Evolutionary conservation across 352 stramenopile species (phyloP), one percentile per base, ranked within the genome.

Genomic region (Pseudoperonospora humuli): DNA sequence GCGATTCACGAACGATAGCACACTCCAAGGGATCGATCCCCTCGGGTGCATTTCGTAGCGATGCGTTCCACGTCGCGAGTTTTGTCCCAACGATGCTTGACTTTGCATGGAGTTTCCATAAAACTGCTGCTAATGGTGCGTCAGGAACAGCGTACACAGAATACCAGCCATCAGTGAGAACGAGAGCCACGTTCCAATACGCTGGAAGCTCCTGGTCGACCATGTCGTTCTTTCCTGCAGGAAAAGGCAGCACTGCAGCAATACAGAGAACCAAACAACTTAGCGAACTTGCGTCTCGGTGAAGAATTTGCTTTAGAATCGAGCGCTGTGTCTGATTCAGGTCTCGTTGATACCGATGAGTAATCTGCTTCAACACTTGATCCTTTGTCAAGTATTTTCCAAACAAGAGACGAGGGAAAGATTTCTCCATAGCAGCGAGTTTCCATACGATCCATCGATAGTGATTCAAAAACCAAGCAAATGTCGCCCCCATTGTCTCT

Each of bases 161-260:
- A 52, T 89, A 84, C 76, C 76, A 85, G 17, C 76, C 76, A 55
- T 89, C 76, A 1, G 71, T 86, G 9, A 89, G 49, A 21, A 89
- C 74, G 13, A 82, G 45, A 6, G 68, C 61, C 39, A 85, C 35
- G 20, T 79, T 80, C 67, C 67, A 83, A 31, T 66, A 62, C 2
- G 67, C 43, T 6, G 68, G 70, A n/a, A 69, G 56, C 33, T 67
- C 58, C 32, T 69, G 51, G 19, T 80, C 65, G 2, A 64, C 25
- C 8, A 56, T 27, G 5, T 53, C 41, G 7, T 65, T 57, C 40
- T 31, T 49, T 36, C 52, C 28, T 11, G 41, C 28, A n/a, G 57
- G 57, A 39, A 65, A 80, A 1, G 65, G 61, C 11, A 84, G 32
- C 11, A 81, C 69, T 18, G 57, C 61, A 46, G 71, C 76, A 41